Evolutionary conservation across 2,329 filamentous ascomycete genomes (phyloP).

Genomic region (Aspergillus terreus): DNA sequence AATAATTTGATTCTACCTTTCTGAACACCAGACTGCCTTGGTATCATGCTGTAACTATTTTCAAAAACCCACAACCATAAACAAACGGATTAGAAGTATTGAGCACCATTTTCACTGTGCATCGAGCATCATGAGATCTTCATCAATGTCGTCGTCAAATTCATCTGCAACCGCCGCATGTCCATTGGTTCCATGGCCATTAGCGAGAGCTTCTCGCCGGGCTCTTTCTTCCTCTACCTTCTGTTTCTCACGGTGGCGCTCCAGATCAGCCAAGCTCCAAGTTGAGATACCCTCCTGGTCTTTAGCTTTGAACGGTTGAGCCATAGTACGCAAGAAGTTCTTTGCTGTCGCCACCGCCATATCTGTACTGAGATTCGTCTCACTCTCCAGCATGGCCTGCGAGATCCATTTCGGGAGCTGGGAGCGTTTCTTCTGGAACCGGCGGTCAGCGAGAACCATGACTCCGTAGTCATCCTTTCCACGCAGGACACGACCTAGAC

Average conservation of each 20-base stretch:
- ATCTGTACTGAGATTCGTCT: conserved; percentile 88
- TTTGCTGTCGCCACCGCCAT: conserved; percentile 89
- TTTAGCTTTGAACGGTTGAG: conserved; percentile 75
- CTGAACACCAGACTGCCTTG: conserved; percentile 20
- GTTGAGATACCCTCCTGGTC: conserved; percentile 92
- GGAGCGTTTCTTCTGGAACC: conserved; percentile 84
- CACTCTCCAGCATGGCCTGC: conserved; percentile 77
- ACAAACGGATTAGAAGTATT: conserved; percentile 4
- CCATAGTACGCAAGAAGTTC: conserved; percentile 86
- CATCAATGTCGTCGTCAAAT: conserved; percentile 42
- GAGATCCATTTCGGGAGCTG: conserved; percentile 98
- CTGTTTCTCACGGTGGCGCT: conserved; percentile 64
- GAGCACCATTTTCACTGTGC: conserved; percentile 22
- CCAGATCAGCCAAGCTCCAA: conserved; percentile 79
- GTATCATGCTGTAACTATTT: conserved; percentile 17
- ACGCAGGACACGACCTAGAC: conserved; percentile 85
- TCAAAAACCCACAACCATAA: conserved; percentile 5
- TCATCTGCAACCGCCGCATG: conserved; percentile 27
- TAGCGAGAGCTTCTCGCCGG: conserved; percentile 48
- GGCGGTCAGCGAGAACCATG: conserved; percentile 93
- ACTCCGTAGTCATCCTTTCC: conserved; percentile 99
- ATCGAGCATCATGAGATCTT: conserved; percentile 42
- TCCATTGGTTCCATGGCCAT: conserved; percentile 23
- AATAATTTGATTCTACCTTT: conserved; percentile 1
- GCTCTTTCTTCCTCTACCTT: conserved; percentile 68